Base-by-base conservation (phyloP, 345 rosid species). In the Zanthoxylum bungeanum region DNA sequence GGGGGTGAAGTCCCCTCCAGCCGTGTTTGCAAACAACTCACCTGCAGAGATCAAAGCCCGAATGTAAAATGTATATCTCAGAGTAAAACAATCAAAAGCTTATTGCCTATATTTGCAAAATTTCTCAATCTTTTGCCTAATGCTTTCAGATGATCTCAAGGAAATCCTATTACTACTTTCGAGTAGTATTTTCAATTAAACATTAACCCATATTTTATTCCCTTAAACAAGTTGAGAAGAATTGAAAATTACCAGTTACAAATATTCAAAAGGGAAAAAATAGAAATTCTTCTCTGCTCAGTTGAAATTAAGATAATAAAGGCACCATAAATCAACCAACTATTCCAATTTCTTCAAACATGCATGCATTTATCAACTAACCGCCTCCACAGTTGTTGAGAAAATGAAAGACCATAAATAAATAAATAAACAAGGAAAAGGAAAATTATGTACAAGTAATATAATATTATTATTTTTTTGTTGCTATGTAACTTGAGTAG, bases 1-100 rank as follows among this genome's bases (percentile, higher is more conserved):
- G 8, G 86, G 85, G 19, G 76, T 84, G 78, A 92, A 92, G 84
- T 84, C 92, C 67, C 84, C 84, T 77, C 93, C 89, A 30, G 91
- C 93, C 3, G 84, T 76, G 66, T 47, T 74, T 10, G 74, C 80
- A 69, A 77, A 79, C 51, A 78, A 39, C 49, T 81, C 90, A 63
- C 87, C 97, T 91, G 66, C 85, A 78, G 16, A 68, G 55, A 64
- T 68, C 60, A 75, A 77, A 60, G 44, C 46, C 66, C 60, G 68
- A 10, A 33, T 39, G 47, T 53, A 60, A 69, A 14, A 3, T 44
- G 12, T 44, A 66, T 28, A 27, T 28, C 3, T 27, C 27, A n/a
- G 28, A 52, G 3, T 25, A 47, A 21, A 24, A 44, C 8, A 44
- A 63, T 63, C 16, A 52, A 31, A 44, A 75, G 21, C 10, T 39